Conservation (phyloP, 2,329 filamentous ascomycete genomes). For the Neophaeococcomyces aloes region DNA sequence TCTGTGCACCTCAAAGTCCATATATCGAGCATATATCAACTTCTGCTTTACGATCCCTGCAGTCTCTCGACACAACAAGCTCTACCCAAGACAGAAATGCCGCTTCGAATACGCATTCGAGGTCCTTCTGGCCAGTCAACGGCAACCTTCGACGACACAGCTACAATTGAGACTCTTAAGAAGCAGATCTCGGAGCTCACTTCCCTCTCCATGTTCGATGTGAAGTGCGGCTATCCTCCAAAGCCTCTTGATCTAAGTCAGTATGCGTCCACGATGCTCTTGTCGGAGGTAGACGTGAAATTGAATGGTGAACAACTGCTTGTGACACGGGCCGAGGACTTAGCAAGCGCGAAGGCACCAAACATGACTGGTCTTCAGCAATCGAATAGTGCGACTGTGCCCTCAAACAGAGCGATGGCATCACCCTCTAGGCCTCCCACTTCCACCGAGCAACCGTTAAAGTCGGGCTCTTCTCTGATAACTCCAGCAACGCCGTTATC, state of each 20-base stretch:
- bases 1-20: too few relatives aligned
- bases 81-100: background rate
- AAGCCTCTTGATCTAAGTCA: constrained; percentile 53
- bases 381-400: background rate
- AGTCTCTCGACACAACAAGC: too few relatives aligned
- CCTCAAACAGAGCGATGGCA: background rate
- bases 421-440: background rate
- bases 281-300: constrained; percentile 48
- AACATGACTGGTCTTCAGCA: background rate
- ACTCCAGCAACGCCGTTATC: constrained; percentile 22
- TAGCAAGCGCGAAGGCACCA: constrained; percentile 25
- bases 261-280: constrained; percentile 40
- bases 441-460: constrained; percentile 2
- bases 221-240: constrained; percentile 80
- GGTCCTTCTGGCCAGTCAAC: constrained; percentile 63
- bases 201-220: constrained; percentile 54
- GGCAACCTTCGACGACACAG: constrained; percentile 56
- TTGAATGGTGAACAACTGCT: constrained; percentile 60
- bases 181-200: constrained; percentile 47
- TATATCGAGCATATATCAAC: too few relatives aligned
- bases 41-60: too few relatives aligned
- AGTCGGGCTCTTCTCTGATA: constrained; percentile 14
- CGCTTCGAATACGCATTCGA: constrained; percentile 65
- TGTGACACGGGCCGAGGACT: constrained; percentile 41
- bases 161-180: constrained; percentile 38